Evolutionary conservation across 148 eudicot genomes (phyloP).

Genomic region (Dysphania ambrosioides): DNA sequence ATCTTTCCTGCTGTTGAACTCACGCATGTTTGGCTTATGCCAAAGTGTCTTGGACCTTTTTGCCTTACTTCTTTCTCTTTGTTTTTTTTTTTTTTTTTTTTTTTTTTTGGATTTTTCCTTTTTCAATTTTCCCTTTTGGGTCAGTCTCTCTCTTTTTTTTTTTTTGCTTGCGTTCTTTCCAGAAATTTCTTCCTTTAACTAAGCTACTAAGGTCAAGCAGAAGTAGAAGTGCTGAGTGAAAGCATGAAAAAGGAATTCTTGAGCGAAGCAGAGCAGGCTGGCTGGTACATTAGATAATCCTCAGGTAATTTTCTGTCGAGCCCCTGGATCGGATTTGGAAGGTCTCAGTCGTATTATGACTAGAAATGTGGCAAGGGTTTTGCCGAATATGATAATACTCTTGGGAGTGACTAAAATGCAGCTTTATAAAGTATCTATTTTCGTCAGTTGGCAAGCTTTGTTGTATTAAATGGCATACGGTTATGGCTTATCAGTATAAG

Average conservation of each 20-base stretch:
- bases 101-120: constrained; percentile 3
- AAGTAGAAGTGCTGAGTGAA: constrained; percentile 41
- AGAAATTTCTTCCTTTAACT: constrained; percentile 39
- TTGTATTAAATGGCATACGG: neutral
- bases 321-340: constrained; percentile 19
- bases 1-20: constrained; percentile 14
- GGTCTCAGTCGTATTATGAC: constrained; percentile 2
- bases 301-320: constrained; percentile 44
- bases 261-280: constrained; percentile 31
- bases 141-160: constrained; percentile 5
- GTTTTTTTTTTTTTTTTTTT: constrained; percentile 6
- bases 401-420: neutral
- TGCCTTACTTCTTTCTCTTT: constrained; percentile 22
- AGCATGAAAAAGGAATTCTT: constrained; percentile 31
- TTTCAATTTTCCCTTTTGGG: neutral
- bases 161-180: constrained; percentile 23
- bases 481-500: too few relatives aligned
- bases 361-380: neutral
- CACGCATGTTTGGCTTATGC: constrained; percentile 6
- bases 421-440: neutral
- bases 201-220: constrained; percentile 38
- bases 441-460: neutral
- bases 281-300: constrained; percentile 21
- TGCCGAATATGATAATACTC: neutral
- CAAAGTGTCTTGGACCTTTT: constrained; percentile 12